A percentile compares a stretch with the other conserved stretches of the same genome.
phyloP scores from a whole-genome alignment of 1,284 basidiomycete species.

The Papiliotrema nemorosa region DNA sequence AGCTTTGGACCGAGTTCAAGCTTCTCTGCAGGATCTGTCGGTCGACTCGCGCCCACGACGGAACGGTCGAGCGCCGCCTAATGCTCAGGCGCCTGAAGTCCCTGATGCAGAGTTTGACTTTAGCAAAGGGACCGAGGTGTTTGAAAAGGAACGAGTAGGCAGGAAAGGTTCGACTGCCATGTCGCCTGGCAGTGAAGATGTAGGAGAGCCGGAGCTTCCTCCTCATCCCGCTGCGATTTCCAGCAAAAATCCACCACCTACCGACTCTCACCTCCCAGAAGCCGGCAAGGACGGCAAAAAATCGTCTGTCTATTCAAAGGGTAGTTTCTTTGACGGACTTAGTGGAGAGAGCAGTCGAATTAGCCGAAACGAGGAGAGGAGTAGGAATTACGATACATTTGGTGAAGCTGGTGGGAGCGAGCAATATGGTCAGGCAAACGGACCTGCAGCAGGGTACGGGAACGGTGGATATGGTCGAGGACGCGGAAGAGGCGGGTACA shows the following conservation, averaged over 20 bases:
- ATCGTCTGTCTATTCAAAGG: conserved; percentile 32
- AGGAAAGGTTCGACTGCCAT: conserved; percentile 3
- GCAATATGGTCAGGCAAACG: neutral
- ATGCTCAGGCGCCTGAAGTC: conserved; percentile 28
- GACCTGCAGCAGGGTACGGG: conserved; percentile 9
- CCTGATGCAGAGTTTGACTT: conserved; percentile 47
- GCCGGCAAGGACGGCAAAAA: neutral
- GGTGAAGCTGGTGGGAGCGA: conserved; percentile 38
- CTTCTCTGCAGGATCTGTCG: conserved; percentile 34
- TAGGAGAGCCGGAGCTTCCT: conserved; percentile 15
- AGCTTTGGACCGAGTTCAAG: conserved; percentile 40
- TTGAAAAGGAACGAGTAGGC: conserved; percentile 36
- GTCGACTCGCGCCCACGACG: conserved; percentile 11
- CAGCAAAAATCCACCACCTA: no score
- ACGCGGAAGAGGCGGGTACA: conserved; percentile 7
- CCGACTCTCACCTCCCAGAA: neutral
- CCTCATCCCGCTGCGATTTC: conserved; percentile 23
- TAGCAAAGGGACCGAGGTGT: conserved; percentile 30
- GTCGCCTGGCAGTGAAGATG: conserved; percentile 6
- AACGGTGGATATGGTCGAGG: conserved; percentile 18
- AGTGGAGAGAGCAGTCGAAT: conserved; percentile 30
- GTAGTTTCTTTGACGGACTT: conserved; percentile 43
- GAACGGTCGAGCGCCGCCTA: conserved; percentile 10
- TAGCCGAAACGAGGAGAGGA: conserved; percentile 37
- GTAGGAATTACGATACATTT: conserved; percentile 45